Conservation (phyloP, 768 basidiomycete genomes). For the Dentipellis sp. region DNA sequence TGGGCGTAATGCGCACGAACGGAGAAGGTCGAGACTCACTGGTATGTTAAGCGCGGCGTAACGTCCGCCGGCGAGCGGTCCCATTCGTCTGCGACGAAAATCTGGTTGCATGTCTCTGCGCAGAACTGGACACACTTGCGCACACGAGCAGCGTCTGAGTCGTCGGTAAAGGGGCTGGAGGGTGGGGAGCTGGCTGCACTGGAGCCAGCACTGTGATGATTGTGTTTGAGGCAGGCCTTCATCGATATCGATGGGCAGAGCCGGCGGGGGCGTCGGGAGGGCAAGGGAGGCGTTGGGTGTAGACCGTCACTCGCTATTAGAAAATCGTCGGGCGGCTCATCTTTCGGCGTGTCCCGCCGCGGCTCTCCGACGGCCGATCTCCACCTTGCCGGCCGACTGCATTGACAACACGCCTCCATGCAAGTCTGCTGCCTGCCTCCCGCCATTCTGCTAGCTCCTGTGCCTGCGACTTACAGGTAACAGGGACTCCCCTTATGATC, state of each 20-base stretch:
- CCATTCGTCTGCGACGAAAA: slow-evolving; percentile 69
- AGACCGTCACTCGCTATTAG: slow-evolving; percentile 6
- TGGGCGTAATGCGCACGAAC: no score
- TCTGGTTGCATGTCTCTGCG: slow-evolving; percentile 42
- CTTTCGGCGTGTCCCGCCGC: no score
- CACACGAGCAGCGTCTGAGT: slow-evolving; percentile 3
- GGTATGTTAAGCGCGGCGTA: slow-evolving; percentile 50
- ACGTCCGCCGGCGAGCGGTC: slow-evolving; percentile 67
- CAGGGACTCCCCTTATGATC: no score
- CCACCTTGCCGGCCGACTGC: no score
- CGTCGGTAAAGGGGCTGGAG: background rate
- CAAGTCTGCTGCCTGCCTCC: background rate
- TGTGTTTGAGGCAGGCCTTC: slow-evolving; percentile 13
- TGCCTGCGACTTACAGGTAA: no score
- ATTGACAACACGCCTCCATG: no score
- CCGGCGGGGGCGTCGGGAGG: background rate
- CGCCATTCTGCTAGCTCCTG: no score
- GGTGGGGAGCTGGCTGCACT: slow-evolving; percentile 3
- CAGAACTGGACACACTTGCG: slow-evolving; percentile 60
- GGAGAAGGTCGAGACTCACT: slow-evolving; percentile 36
- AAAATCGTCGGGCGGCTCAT: background rate
- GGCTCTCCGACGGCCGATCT: no score
- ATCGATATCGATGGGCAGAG: background rate
- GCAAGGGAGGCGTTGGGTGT: slow-evolving; percentile 8
- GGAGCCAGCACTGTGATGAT: slow-evolving; percentile 10